Conservation (phyloP, 148 eudicot species). For the Dysphania ambrosioides region DNA sequence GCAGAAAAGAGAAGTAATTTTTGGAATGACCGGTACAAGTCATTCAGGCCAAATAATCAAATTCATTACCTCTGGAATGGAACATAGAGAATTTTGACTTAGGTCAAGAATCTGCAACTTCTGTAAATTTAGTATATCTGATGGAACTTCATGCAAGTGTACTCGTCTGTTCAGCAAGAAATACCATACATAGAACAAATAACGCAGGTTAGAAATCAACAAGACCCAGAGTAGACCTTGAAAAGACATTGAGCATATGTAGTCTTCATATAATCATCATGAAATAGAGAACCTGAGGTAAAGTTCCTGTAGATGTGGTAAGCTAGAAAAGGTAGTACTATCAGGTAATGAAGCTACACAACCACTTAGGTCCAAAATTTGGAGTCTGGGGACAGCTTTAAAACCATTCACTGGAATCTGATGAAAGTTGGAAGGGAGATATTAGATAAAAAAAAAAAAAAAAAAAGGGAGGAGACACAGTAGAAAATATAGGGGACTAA, state of each 20-base stretch:
- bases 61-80: slow-evolving; percentile 52
- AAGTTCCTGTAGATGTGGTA: slow-evolving; percentile 77
- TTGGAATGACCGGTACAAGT: neutral
- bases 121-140: slow-evolving; percentile 51
- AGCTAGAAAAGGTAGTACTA: slow-evolving; percentile 54
- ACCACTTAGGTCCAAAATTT: slow-evolving; percentile 85
- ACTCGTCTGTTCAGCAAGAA: slow-evolving; percentile 54
- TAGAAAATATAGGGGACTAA: neutral
- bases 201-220: slow-evolving; percentile 11
- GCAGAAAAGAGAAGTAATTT: neutral
- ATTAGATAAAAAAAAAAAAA: slow-evolving; percentile 8
- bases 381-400: slow-evolving; percentile 61
- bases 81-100: slow-evolving; percentile 69
- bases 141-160: slow-evolving; percentile 64
- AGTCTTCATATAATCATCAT: neutral
- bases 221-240: neutral
- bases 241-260: slow-evolving; percentile 3
- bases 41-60: neutral
- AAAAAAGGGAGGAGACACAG: slow-evolving; percentile 1
- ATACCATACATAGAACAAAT: slow-evolving; percentile 10
- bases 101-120: slow-evolving; percentile 74
- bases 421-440: slow-evolving; percentile 8
- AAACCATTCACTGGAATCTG: slow-evolving; percentile 77
- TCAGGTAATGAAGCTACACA: slow-evolving; percentile 61
- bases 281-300: slow-evolving; percentile 58